Percentiles rank a stretch among this genome's conserved stretches.
phyloP scores from a whole-genome alignment of 805 yeast species.

The Barnettozyma populi region DNA sequence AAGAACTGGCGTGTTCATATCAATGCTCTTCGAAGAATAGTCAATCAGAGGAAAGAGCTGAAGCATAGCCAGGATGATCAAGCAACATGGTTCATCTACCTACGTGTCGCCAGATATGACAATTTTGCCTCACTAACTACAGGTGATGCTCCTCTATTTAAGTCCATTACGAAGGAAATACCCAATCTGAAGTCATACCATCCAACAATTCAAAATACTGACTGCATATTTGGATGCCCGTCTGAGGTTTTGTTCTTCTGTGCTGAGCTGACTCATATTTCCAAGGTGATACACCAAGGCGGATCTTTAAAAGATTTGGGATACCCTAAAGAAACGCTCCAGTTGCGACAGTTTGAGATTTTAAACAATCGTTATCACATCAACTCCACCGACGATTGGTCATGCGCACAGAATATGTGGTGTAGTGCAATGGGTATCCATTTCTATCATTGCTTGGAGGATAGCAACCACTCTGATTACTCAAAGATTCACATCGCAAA shows the following conservation, averaged over 20 bases:
- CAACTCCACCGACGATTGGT: conserved; percentile 5
- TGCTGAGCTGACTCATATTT: conserved; percentile 7
- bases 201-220: conserved; percentile 11
- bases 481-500: conserved; percentile 2
- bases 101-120: conserved; percentile 14
- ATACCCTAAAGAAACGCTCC: conserved; percentile 1
- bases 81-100: conserved; percentile 10
- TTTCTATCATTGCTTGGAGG: conserved; percentile 5
- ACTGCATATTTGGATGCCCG: conserved; percentile 14
- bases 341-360: conserved; percentile 1
- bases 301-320: conserved; percentile 1
- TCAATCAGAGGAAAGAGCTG: conserved; percentile 4
- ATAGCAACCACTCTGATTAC: conserved; percentile 1
- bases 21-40: conserved; percentile 9
- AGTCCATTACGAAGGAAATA: background rate
- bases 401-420: conserved; percentile 6
- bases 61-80: conserved; percentile 6
- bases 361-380: background rate
- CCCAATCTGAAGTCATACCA: conserved; percentile 7
- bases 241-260: conserved; percentile 9
- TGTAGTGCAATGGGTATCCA: conserved; percentile 7
- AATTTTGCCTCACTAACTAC: conserved; percentile 13
- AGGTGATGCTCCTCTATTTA: conserved; percentile 12
- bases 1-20: conserved; percentile 13
- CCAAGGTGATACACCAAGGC: background rate